phyloP scores from a whole-genome alignment of 495 filamentous ascomycete species.

The Glonium stellatum region DNA sequence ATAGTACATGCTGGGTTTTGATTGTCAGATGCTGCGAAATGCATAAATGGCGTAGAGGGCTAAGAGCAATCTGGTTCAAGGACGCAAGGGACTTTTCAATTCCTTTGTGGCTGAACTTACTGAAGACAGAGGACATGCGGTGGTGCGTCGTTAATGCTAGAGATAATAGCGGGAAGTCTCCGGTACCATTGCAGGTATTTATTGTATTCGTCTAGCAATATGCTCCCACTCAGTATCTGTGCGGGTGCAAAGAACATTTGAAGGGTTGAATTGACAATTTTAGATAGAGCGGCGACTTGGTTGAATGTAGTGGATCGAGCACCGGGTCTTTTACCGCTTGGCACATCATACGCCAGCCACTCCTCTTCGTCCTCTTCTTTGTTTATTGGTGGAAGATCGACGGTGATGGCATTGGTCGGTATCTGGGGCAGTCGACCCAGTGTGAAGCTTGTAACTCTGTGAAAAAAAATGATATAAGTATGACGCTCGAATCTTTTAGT shows the following conservation, averaged over 20 bases:
- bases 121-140: conserved; percentile 19
- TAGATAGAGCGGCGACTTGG: conserved; percentile 14
- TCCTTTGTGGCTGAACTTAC: conserved; percentile 11
- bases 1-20: conserved; percentile 32
- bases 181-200: conserved; percentile 15
- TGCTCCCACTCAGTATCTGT: conserved; percentile 10
- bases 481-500: background rate
- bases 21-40: conserved; percentile 1
- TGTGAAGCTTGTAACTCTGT: conserved; percentile 20
- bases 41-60: background rate
- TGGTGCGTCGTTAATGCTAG: conserved; percentile 9
- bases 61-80: background rate
- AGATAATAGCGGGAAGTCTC: conserved; percentile 3
- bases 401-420: conserved; percentile 11
- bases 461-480: background rate
- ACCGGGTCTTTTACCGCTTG: background rate
- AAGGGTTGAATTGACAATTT: conserved; percentile 24
- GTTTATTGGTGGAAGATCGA: conserved; percentile 16
- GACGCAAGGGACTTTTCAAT: background rate
- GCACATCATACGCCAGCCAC: conserved; percentile 9
- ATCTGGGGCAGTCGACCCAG: conserved; percentile 20
- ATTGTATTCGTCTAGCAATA: conserved; percentile 12
- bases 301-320: conserved; percentile 15
- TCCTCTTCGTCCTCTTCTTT: conserved; percentile 6
- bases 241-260: conserved; percentile 21